Base-by-base conservation (phyloP, 768 basidiomycete species). In the Russula earlei region DNA sequence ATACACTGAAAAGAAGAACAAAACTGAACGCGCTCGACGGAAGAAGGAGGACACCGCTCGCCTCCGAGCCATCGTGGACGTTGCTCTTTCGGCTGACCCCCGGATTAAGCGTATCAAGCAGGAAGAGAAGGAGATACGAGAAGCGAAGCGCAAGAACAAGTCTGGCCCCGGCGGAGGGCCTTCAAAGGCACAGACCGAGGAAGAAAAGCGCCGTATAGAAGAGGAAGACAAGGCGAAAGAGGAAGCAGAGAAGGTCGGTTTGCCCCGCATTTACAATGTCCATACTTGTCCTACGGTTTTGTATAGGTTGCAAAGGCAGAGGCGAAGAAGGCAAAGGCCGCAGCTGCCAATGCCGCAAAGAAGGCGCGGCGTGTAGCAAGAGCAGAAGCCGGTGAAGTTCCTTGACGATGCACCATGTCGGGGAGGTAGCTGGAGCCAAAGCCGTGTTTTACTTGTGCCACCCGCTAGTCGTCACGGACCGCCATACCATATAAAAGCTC, bases 1-100 rank as follows among this genome's bases (percentile, higher is more conserved):
- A 29, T 96, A 94, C 74, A 93, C 91, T 17, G 95, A 98, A 74
- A 98, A 97, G 79, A 99, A 99, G 80, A 99, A 99, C 82, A 97
- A 96, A 72, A 73, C 89, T 5, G 95, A 99, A 73, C 92, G 95
- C 33, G 90, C 92, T 12, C 81, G 92, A 55, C 78, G 91, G 68
- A 99, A 99, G 78, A 96, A 96, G 78, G 95, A 96, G 64, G 95
- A 99, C 71, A 97, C 82, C 43, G 86, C 91, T 12, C 87, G 93
- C 64, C 71, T 97, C 27, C 84, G 95, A 51, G 75, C 75, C 25
- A 75, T 99, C 24, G 92, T 99, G 48, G 95, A 98, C 74, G 73
- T 85, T 54, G 82, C 90, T 22, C 79, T 96, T 46, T 73, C 74
- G 62, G 70, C 84, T 54, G 95, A 99, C 69, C 95, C 95, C 24